These are phyloP conservation scores for Penicillium bovifimosum DNA, from an alignment of 495 filamentous ascomycete genomes.

Conservation along the genomic window DNA sequence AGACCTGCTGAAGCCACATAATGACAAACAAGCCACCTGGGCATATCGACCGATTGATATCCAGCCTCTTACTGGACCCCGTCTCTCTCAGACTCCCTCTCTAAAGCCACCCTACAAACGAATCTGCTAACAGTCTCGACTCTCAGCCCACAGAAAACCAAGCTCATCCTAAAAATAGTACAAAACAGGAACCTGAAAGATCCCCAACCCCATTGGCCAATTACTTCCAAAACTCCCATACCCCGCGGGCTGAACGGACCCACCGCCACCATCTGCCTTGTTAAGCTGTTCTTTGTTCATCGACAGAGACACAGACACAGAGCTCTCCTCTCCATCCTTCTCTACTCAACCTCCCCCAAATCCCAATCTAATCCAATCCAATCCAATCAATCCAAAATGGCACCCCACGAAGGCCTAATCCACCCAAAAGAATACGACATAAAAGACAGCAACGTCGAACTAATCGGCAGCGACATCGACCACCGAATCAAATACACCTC, in stretches of 20 bases:
- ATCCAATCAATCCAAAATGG: conserved; percentile 43
- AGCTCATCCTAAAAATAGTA: neutral
- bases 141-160: neutral
- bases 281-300: neutral
- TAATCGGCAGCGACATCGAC: conserved; percentile 54
- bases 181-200: neutral
- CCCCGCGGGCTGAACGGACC: conserved; percentile 6
- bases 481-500: conserved; percentile 60
- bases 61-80: too few species aligned
- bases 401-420: conserved; percentile 51
- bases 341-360: neutral
- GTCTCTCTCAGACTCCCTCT: too few species aligned
- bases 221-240: neutral
- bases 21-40: too few species aligned
- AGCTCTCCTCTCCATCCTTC: neutral
- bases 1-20: too few species aligned
- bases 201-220: conserved; percentile 1
- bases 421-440: conserved; percentile 56
- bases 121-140: neutral
- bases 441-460: conserved; percentile 58
- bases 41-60: too few species aligned
- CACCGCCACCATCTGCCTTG: conserved; percentile 2
- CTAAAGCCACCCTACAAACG: too few species aligned
- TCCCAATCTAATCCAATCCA: neutral
- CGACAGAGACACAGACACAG: neutral